Percentiles rank a stretch among this genome's conserved stretches.
These are phyloP conservation scores for Tulasnella calospora DNA, from an alignment of 768 basidiomycete species.

Conservation along the genomic window DNA sequence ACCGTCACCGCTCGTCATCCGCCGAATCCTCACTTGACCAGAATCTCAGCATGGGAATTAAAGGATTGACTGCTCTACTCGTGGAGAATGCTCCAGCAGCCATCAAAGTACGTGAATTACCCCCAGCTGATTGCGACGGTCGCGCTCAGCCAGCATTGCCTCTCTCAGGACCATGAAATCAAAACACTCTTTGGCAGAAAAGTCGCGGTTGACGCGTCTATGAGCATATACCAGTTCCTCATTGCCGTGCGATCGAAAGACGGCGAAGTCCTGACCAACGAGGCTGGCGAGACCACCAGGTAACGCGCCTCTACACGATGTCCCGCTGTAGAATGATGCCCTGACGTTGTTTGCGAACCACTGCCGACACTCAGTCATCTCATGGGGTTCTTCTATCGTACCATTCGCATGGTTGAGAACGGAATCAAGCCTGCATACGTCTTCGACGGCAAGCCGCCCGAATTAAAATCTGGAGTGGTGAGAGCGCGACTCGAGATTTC, in stretches of 20 bases:
- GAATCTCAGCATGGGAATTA: constrained; percentile 70
- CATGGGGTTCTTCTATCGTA: constrained; percentile 98
- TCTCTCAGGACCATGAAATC: constrained; percentile 74
- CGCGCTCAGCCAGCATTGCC: background rate
- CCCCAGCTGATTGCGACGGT: background rate
- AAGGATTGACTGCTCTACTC: constrained; percentile 86
- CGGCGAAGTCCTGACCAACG: constrained; percentile 94
- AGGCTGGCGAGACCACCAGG: constrained; percentile 95
- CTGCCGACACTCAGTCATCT: constrained; percentile 58
- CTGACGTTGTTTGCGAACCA: background rate
- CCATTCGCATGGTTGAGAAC: constrained; percentile 95
- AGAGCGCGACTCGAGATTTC: constrained; percentile 38
- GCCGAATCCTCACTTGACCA: background rate
- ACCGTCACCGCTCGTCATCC: background rate
- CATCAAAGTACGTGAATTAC: constrained; percentile 45
- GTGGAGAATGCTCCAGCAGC: constrained; percentile 84
- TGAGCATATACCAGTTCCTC: constrained; percentile 96
- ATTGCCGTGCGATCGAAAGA: constrained; percentile 96
- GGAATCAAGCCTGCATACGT: constrained; percentile 98
- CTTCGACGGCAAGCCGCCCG: constrained; percentile 97
- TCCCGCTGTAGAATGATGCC: background rate
- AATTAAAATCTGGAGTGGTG: constrained; percentile 94
- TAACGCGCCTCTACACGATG: constrained; percentile 30
- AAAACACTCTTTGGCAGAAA: constrained; percentile 97
- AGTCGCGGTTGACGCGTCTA: constrained; percentile 97